Evolutionary conservation across 2,329 filamentous ascomycete genomes (phyloP), one percentile per base, ranked within the genome.

Genomic region (Trichoderma sp.): DNA sequence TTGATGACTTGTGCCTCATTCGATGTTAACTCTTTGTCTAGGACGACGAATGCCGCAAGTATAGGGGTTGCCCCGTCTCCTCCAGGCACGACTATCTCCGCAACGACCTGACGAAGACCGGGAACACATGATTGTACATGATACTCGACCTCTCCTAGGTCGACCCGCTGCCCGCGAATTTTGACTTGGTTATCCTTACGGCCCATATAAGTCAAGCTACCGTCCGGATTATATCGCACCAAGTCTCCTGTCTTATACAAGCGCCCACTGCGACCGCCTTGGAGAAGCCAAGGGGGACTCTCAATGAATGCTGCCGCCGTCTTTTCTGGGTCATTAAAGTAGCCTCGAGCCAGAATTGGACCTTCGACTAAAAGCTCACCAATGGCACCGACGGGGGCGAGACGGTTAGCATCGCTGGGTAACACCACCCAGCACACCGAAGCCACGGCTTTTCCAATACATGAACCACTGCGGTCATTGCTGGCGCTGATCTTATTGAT

Each of bases 161-260:
- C 89, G 59, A 88, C 81, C 65, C 87, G 79, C 72, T 85, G 88
- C 20, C 90, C 90, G n/a, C 84, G 82, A 8, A 90, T 78, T 77
- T 90, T 90, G 59, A 89, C 83, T 75, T 90, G 88, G 0, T 82
- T 82, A 73, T 90, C 88, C 73, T 87, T 88, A 15, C 88, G 81
- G 55, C 86, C 87, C 57, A 86, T 75, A 70, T 83, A 86, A 0
- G 80, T 74, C 12, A 87, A 75, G 26, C 76, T 76, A 1, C 82
- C 81, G 67, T 85, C 80, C 0, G 77, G 76, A 32, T 81, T 76
- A 43, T 85, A 85, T 43, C 76, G 77, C 1, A 79, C 84, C 11
- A 87, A 78, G 73, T 87, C 85, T 9, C 85, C 85, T 2, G 85
- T 85, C 71, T 82, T 83, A 74, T 85, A 87, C 6, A 82, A 71